These are phyloP conservation scores for Senna siamea DNA, from an alignment of 306 rosid species.

Conservation along the genomic window DNA sequence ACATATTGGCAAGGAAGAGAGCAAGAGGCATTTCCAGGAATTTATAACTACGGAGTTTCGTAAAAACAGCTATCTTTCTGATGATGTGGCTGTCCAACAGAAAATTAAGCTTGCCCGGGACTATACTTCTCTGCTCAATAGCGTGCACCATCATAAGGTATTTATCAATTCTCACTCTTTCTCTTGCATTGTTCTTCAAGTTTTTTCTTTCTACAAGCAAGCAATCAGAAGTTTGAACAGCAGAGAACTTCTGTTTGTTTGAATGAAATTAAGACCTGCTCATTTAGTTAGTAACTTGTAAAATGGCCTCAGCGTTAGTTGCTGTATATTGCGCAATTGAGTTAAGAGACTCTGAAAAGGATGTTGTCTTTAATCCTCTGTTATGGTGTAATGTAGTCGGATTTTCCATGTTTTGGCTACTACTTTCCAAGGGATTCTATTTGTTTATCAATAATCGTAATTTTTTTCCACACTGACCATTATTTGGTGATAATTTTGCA, in stretches of 20 bases:
- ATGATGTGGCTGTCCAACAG: conserved; percentile 57
- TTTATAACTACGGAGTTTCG: conserved; percentile 70
- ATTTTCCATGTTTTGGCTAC: too few relatives aligned
- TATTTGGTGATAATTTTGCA: conserved; percentile 47
- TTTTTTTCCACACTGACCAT: too few relatives aligned
- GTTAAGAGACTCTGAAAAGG: too few relatives aligned
- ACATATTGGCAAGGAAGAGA: conserved; percentile 69
- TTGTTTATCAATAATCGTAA: conserved; percentile 2
- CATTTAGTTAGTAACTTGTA: background rate
- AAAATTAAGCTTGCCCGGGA: conserved; percentile 78
- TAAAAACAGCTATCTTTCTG: conserved; percentile 46
- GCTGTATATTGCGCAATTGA: conserved; percentile 11
- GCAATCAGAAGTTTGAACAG: background rate
- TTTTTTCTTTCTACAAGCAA: background rate
- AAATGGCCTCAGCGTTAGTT: conserved; percentile 29
- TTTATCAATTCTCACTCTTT: conserved; percentile 5
- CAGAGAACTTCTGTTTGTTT: background rate
- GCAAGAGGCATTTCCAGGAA: conserved; percentile 64
- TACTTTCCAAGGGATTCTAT: background rate
- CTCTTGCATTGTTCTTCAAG: conserved; percentile 10
- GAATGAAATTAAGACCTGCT: conserved; percentile 9
- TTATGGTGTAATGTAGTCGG: too few relatives aligned
- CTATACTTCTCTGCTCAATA: conserved; percentile 70
- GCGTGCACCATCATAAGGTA: conserved; percentile 91
- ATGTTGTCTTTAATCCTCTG: too few relatives aligned